These are phyloP conservation scores for Colletotrichum spaethianum DNA, from an alignment of 2,329 filamentous ascomycete species.

Conservation along the genomic window DNA sequence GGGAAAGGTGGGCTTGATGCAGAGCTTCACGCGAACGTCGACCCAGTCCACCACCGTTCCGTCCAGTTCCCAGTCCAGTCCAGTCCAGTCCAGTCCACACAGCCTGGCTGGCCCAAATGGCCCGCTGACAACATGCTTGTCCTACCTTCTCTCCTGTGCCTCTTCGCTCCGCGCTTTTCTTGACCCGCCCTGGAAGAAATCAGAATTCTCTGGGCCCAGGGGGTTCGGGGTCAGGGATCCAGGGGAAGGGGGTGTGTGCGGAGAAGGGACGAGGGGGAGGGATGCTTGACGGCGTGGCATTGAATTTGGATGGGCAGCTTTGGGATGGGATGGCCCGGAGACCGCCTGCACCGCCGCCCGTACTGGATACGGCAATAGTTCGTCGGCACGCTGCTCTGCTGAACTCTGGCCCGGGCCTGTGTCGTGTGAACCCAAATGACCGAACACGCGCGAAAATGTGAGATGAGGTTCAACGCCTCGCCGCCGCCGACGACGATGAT, in stretches of 20 bases:
- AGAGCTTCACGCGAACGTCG: constrained; percentile 29
- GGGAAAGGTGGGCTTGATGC: constrained; percentile 29
- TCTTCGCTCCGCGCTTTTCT: constrained; percentile 8
- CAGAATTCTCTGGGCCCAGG: constrained; percentile 18
- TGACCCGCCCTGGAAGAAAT: constrained; percentile 15
- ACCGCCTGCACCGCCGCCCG: constrained; percentile 3
- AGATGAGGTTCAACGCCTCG: constrained; percentile 22
- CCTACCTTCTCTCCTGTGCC: constrained; percentile 7
- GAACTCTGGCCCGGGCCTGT: constrained; percentile 3
- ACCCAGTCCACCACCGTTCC: constrained; percentile 17
- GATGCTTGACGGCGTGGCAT: constrained; percentile 27
- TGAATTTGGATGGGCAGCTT: constrained; percentile 14
- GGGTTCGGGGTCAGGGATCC: constrained; percentile 24
- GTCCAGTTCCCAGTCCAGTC: no score
- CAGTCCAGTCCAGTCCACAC: constrained; percentile 8
- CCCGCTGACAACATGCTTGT: constrained; percentile 16
- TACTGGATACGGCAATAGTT: constrained; percentile 6
- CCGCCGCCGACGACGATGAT: neutral
- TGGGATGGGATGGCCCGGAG: constrained; percentile 37
- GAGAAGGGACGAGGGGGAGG: constrained; percentile 21
- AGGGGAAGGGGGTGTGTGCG: constrained; percentile 17
- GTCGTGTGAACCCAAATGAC: constrained; percentile 1
- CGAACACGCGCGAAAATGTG: constrained; percentile 11
- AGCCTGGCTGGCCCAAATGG: constrained; percentile 8
- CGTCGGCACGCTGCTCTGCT: constrained; percentile 14